Base-by-base conservation (phyloP, 2,329 filamentous ascomycete species). In the Reticulascus tulasneorum region DNA sequence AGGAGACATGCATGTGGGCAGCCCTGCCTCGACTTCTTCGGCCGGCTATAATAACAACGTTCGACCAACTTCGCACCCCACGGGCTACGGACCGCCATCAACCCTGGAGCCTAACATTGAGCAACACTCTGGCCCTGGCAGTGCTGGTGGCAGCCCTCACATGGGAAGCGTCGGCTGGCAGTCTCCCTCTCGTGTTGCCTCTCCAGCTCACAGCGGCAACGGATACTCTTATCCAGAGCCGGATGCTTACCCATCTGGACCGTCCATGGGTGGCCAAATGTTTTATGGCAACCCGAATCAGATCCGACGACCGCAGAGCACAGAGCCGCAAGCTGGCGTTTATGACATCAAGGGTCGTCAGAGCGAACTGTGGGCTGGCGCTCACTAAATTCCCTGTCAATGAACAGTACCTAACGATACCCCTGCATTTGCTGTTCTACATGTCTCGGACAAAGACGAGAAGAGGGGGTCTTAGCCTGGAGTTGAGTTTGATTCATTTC, bases 41-140 rank as follows among this genome's bases (percentile, higher is more conserved):
- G 71, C 75, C 45, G 73, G 74, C 47, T 78, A 79, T 63, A 72
- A 63, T 44, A 69, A 64, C 36, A 64, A 61, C 38, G 72, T 77
- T 54, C 72, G 78, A 29, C 79, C 91, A 49, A 96, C 91, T 0
- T 96, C 90, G 24, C 90, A 96, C 60, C 90, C 91, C 0, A 82
- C 70, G 10, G 75, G 75, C 42, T 94, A 91, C 59, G 85, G 83
- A n/a, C 87, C 86, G 17, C 86, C 87, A 2, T 81, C 85, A 31
- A 89, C 86, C 12, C 71, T 96, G 33, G 91, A 96, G 65, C 88
- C 90, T 18, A 90, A 79, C 58, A 75, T 87, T 44, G 87, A 91
- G 56, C 82, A 86, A 40, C 82, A 84, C 50, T 71, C 78, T 4
- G 79, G 75, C 2, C 60, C 69, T 32, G 73, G 73, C 37, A 94